These are phyloP conservation scores for Fusarium paranaense DNA, from an alignment of 2,329 filamentous ascomycete genomes.

Conservation along the genomic window DNA sequence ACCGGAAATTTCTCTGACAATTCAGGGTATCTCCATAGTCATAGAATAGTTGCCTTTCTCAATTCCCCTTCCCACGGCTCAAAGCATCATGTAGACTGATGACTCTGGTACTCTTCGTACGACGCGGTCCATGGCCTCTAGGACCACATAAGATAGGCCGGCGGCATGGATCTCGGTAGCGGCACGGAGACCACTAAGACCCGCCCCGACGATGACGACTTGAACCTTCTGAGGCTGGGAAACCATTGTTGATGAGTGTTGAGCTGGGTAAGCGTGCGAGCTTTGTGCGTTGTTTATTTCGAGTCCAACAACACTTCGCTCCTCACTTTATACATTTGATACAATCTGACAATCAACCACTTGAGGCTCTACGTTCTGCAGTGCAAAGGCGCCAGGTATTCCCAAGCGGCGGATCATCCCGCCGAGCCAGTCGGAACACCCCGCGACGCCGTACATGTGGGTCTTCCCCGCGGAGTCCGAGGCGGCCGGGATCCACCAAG, in stretches of 20 bases:
- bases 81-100: no score
- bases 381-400: not conserved
- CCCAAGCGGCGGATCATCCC: not conserved
- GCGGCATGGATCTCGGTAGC: constrained; percentile 46
- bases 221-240: not conserved
- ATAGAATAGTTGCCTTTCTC: no score
- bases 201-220: constrained; percentile 1
- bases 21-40: no score
- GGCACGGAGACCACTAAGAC: constrained; percentile 50
- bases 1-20: no score
- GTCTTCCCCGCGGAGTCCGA: not conserved
- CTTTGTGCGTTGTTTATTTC: not conserved
- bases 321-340: not conserved
- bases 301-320: not conserved
- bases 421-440: not conserved
- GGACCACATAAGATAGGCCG: constrained; percentile 52
- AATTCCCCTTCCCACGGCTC: no score
- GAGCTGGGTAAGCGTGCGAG: not conserved
- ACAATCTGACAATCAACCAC: not conserved
- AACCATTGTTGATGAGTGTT: not conserved
- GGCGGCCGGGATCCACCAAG: not conserved
- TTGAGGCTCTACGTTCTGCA: not conserved
- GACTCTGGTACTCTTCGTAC: no score
- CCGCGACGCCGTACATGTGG: not conserved
- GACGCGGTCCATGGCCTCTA: constrained; percentile 60